Conservation (phyloP, 2,329 filamentous ascomycete species). For the Aspergillus novoparasiticus region DNA sequence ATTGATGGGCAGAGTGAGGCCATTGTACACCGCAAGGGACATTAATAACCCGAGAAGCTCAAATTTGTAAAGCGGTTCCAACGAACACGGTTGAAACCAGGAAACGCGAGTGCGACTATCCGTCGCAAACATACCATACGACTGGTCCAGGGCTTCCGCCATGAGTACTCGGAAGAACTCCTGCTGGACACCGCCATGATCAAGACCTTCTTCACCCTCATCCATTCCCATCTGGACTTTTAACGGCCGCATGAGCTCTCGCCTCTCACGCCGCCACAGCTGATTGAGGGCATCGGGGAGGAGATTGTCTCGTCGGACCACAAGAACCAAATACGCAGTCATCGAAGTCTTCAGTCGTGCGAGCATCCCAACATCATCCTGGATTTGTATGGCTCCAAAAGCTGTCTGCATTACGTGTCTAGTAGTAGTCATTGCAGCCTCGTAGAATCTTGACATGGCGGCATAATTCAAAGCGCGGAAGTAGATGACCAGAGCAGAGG, state of each 20-base stretch:
- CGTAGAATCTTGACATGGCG: slow-evolving; percentile 78
- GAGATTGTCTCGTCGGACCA: slow-evolving; percentile 68
- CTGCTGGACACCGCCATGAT: slow-evolving; percentile 93
- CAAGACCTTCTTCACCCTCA: slow-evolving; percentile 82
- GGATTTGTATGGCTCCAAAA: slow-evolving; percentile 45
- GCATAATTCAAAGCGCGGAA: slow-evolving; percentile 89
- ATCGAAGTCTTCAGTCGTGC: slow-evolving; percentile 67
- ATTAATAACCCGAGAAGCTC: slow-evolving; percentile 87
- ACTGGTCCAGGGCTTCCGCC: slow-evolving; percentile 74
- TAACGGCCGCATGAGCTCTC: slow-evolving; percentile 80
- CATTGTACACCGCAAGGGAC: slow-evolving; percentile 89
- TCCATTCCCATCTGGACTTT: slow-evolving; percentile 86
- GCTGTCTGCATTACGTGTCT: slow-evolving; percentile 50
- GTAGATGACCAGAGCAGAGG: slow-evolving; percentile 73
- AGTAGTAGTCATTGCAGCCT: slow-evolving; percentile 60
- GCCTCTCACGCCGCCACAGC: slow-evolving; percentile 80
- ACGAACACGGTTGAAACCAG: slow-evolving; percentile 83
- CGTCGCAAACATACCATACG: slow-evolving; percentile 75
- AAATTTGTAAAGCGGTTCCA: slow-evolving; percentile 85
- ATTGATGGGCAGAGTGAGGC: slow-evolving; percentile 84
- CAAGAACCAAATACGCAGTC: slow-evolving; percentile 70
- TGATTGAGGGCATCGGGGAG: slow-evolving; percentile 80
- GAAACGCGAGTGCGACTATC: slow-evolving; percentile 76
- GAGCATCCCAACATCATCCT: slow-evolving; percentile 64
- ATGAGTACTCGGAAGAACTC: slow-evolving; percentile 91